phyloP scores from a whole-genome alignment of 768 basidiomycete genomes.

The Psilocybe cubensis region DNA sequence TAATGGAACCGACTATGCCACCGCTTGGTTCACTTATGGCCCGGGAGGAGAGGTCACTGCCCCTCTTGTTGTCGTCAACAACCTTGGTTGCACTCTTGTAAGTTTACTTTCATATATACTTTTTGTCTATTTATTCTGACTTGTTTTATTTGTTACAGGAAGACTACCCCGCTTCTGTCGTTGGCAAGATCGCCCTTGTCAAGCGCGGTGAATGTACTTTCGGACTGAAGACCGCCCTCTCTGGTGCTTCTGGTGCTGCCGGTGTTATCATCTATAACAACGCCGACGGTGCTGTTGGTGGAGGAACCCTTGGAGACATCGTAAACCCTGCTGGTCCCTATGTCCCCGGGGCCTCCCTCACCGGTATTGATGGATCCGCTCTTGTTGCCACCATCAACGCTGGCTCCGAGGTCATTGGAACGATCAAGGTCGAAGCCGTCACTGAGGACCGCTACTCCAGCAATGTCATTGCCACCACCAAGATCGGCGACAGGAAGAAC shows the following conservation, averaged over 20 bases:
- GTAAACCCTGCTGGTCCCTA: conserved; percentile 27
- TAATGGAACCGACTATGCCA: conserved; percentile 15
- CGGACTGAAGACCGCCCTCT: conserved; percentile 28
- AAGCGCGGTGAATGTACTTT: conserved; percentile 31
- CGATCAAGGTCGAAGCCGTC: conserved; percentile 26
- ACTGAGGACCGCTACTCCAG: conserved; percentile 27
- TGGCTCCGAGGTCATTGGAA: conserved; percentile 28
- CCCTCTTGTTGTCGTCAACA: conserved; percentile 25
- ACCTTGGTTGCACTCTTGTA: conserved; percentile 29
- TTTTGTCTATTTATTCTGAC: not conserved
- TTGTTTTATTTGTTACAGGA: conserved; percentile 8
- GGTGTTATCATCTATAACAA: conserved; percentile 34
- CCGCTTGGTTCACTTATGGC: conserved; percentile 26
- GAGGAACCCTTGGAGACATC: conserved; percentile 27
- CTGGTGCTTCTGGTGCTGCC: conserved; percentile 28
- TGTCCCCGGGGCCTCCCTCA: conserved; percentile 27
- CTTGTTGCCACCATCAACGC: conserved; percentile 23
- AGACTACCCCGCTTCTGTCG: conserved; percentile 26
- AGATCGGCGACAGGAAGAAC: conserved; percentile 30
- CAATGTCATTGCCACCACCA: conserved; percentile 34
- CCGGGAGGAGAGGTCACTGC: conserved; percentile 27
- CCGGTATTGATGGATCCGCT: conserved; percentile 25
- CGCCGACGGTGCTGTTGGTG: conserved; percentile 23
- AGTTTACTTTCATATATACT: conserved; percentile 2
- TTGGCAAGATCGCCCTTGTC: conserved; percentile 32